Base-by-base conservation (phyloP, 2,329 filamentous ascomycete genomes). In the Lecanicillium sp. region DNA sequence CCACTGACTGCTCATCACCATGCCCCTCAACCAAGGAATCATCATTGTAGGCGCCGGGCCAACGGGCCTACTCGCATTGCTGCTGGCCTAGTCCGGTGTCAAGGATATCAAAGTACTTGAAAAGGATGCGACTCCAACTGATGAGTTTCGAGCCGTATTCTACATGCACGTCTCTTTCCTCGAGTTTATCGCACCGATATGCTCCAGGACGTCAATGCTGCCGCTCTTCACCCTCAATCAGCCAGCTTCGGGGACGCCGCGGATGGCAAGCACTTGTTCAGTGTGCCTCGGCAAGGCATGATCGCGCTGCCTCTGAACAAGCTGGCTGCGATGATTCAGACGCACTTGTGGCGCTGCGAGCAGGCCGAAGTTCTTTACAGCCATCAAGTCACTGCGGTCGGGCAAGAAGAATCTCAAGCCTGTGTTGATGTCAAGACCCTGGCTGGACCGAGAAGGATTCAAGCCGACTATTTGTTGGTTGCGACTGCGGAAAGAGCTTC, bases 381-480 rank as follows among this genome's bases (percentile, higher is more conserved):
- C 3, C 67, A 72, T 51, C 65, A 67, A 32, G 68, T 72, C 1
- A 49, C 62, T 2, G 58, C 58, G 4, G 52, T 70, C 3, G 64
- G 63, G 0, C 65, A 73, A 49, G 60, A 67, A 35, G 52, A 54
- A 3, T 48, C 51, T 1, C 56, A 58, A 15, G 62, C 63, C 1
- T 62, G 64, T 62, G 61, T 65, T 0, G 43, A 56, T 3, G 62
- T 64, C 7, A 51, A 61, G 33, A 56, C 54, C 1, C 52, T 53
- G 7, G 51, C 53, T 9, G 57, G 57, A 2, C 47, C 43, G n/a
- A 46, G 55, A 44, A 61, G 48, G 20, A 39, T 58, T n/a, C 52
- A 52, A 30, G 70, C 64, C 14, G 67, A 72, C 54, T 75, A 73
- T 54, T 75, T 2, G 57, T 71, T 21, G 70, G 69, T 0, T 72